Base-by-base conservation (phyloP, 805 yeast species). In the Suhomyces xylopsoci region DNA sequence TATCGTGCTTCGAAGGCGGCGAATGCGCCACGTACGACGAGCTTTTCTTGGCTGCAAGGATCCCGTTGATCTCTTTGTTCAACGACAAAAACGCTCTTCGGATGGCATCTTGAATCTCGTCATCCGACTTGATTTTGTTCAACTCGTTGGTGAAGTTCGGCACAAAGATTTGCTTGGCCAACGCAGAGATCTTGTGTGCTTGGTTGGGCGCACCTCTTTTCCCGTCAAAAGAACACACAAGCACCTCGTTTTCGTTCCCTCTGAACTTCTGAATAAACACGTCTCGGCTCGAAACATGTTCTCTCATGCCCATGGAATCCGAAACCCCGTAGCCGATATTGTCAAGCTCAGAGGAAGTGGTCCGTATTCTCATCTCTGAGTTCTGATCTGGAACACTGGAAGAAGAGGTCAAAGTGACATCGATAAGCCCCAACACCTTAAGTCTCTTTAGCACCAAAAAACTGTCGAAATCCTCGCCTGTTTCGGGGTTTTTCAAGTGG, bases 331-430 rank as follows among this genome's bases (percentile, higher is more conserved):
- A 90, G 0, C 90, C 84, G 73, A 88, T 81, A 45, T 81, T 82
- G 47, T 87, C 85, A 20, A 90, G 70, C 48, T 83, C 87, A 0
- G 97, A 87, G 14, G 92, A 93, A 0, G 96, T 88, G 0, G 97
- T 90, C 60, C 99, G 83, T 17, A 94, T 87, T 72, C 99, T 87
- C 58, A 88, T 81, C 60, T 88, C 85, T 10, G 82, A 82, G 9
- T 82, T 78, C 68, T 92, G 97, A 68, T 93, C 98, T 7, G 97
- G 98, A 7, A 92, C 88, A 12, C 87, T 79, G 14, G 91, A 85
- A 0, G 96, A 87, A 0, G 96, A 87, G 1, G 96, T 90, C 55
- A 93, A 79, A 0, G 99, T 94, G 22, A 94, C 96, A 74, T 94
- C 99, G 86, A 94, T 90, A 56, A 94, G 76, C 0, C 98, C 97